Evolutionary conservation across 148 eudicot genomes (phyloP), one percentile per base, ranked within the genome.

Genomic region (Cornus kousa): DNA sequence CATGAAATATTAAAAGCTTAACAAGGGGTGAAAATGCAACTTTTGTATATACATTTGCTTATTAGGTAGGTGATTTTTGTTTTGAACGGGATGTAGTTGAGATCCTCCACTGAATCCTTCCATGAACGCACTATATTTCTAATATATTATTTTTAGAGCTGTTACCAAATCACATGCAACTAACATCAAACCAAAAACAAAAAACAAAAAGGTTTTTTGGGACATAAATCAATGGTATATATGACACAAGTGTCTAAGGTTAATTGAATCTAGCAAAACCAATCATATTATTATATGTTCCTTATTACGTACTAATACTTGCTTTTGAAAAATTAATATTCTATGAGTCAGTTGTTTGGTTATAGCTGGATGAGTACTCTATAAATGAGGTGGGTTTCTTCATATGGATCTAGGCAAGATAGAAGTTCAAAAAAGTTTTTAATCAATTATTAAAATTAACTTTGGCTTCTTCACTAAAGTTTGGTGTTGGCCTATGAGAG

Each of bases 31-130:
- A 43, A 43, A 43, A 43, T 43, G 48, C 8, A 0, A 43, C 48
- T 6, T 43, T 43, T 1, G 8, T 43, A 43, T 43, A 4, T 43
- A 1, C 6, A 43, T 9, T 43, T 2, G 0, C 37, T 35, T 35
- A 35, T 35, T 35, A 43, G 48, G 8, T 43, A 28, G 1, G n/a
- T n/a, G 3, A 43, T 8, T 43, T 43, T 43, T 8, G 5, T 2
- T 43, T 43, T 9, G 8, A 72, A 55, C 50, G 5, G 5, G 22
- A 40, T 48, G 37, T 11, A 71, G 74, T 48, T 50, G 50, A 48
- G 35, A 72, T 72, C 57, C 13, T 71, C 74, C 55, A 71, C 74
- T 43, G 10, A 71, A 6, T 43, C 19, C 59, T n/a, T 71, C 57
- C 20, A 39, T 39, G 57, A 71, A 39, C 22, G 31, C 57, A 43